Evolutionary conservation across 2,329 filamentous ascomycete genomes (phyloP).

Genomic region (Penicillium psychrosexuale): DNA sequence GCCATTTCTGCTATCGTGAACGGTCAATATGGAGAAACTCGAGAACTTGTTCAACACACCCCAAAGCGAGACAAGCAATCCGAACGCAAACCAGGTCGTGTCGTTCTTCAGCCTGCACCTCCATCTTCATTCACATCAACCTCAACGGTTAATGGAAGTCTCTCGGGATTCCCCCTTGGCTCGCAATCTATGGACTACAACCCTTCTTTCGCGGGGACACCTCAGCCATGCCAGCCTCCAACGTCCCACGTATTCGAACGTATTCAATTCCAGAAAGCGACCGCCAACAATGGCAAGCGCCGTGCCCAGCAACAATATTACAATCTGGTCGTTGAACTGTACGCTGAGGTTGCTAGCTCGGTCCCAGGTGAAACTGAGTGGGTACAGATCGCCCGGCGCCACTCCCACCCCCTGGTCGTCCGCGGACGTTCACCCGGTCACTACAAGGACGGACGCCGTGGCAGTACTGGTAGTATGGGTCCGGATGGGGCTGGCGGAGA

Average conservation of each 20-base stretch:
- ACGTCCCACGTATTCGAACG: constrained; percentile 71
- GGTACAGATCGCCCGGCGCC: constrained; percentile 67
- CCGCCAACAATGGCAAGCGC: constrained; percentile 88
- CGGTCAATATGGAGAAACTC: constrained; percentile 68
- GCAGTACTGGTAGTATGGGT: constrained; percentile 68
- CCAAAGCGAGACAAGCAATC: constrained; percentile 89
- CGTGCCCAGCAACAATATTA: constrained; percentile 90
- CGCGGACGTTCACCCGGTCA: constrained; percentile 78
- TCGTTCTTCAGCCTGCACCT: constrained; percentile 65
- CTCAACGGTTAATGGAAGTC: constrained; percentile 20
- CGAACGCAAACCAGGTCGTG: constrained; percentile 67
- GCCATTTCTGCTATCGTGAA: constrained; percentile 80
- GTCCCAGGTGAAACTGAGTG: constrained; percentile 52
- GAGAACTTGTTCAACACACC: constrained; percentile 85
- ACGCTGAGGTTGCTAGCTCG: constrained; percentile 60
- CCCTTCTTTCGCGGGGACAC: constrained; percentile 28
- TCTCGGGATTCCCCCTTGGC: constrained; percentile 24
- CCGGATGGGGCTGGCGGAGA: constrained; percentile 57
- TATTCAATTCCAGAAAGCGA: constrained; percentile 92
- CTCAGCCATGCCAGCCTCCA: constrained; percentile 37
- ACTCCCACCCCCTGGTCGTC: constrained; percentile 82
- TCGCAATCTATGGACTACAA: constrained; percentile 35
- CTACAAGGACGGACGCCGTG: constrained; percentile 68
- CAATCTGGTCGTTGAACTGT: constrained; percentile 82
- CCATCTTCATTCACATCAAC: constrained; percentile 45